Evolutionary conservation across 768 basidiomycete species (phyloP).

Genomic region (Daedalea quercina): DNA sequence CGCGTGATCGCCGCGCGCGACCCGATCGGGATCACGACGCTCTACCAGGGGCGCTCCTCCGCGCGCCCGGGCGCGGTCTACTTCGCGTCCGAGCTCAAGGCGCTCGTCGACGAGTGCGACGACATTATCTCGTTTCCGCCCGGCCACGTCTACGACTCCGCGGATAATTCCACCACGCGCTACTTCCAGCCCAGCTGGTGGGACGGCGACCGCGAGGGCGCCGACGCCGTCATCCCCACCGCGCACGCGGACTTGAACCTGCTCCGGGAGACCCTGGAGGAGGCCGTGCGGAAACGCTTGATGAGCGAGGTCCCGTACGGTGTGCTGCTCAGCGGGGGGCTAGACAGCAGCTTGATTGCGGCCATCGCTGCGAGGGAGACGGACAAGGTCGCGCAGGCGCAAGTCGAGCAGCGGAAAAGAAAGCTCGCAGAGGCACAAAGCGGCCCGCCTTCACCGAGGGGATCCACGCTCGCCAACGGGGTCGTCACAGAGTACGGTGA

Average conservation of each 20-base stretch:
- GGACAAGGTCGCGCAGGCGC: conserved; percentile 79
- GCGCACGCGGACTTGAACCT: conserved; percentile 55
- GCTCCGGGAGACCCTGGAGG: conserved; percentile 80
- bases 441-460: conserved; percentile 43
- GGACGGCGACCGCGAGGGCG: conserved; percentile 67
- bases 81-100: conserved; percentile 96
- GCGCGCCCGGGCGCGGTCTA: conserved; percentile 74
- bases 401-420: conserved; percentile 62
- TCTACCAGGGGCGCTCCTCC: conserved; percentile 95
- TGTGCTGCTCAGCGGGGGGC: conserved; percentile 89
- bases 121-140: conserved; percentile 94
- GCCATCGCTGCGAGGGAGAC: conserved; percentile 93
- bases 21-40: conserved; percentile 96
- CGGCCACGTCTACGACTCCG: conserved; percentile 92
- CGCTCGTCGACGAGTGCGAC: conserved; percentile 87
- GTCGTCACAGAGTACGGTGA: conserved; percentile 48
- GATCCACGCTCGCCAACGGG: conserved; percentile 17
- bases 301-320: conserved; percentile 99
- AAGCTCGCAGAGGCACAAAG: conserved; percentile 47
- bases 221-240: conserved; percentile 49
- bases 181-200: conserved; percentile 92
- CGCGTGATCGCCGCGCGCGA: conserved; percentile 95
- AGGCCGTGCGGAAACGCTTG: conserved; percentile 86
- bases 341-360: conserved; percentile 95
- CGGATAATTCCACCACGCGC: conserved; percentile 64